Percentiles rank a stretch among this genome's conserved stretches.
Evolutionary conservation across 371 early-diverging fungal species (phyloP).

Genomic region (Haplosporangium sp.): DNA sequence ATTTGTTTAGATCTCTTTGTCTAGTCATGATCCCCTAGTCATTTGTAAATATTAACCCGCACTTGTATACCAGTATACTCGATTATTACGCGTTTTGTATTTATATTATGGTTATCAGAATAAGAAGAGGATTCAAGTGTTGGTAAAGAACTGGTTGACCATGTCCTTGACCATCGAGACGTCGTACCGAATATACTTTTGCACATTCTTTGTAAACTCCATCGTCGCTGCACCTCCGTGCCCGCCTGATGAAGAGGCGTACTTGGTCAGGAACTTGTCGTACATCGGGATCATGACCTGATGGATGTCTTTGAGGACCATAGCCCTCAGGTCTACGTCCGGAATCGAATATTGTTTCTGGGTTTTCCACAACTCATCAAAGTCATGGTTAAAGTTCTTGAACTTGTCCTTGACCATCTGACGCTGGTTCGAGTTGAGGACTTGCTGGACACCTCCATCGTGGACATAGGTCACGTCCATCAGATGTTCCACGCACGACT

Average conservation of each 20-base stretch:
- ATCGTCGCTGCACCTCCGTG: constrained; percentile 15
- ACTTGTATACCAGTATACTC: neutral
- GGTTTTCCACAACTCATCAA: constrained; percentile 79
- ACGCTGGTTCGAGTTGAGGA: constrained; percentile 74
- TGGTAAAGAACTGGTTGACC: constrained; percentile 76
- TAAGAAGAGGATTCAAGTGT: constrained; percentile 5
- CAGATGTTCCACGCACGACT: constrained; percentile 73
- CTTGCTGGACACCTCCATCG: constrained; percentile 70
- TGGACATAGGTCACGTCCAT: constrained; percentile 82
- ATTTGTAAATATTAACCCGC: too few species aligned
- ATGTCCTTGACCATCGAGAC: constrained; percentile 71
- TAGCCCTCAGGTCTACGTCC: constrained; percentile 79
- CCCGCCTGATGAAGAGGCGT: constrained; percentile 21
- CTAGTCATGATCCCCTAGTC: too few species aligned
- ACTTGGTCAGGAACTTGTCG: constrained; percentile 77
- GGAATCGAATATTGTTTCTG: constrained; percentile 85
- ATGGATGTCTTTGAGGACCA: constrained; percentile 79
- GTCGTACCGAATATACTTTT: constrained; percentile 87
- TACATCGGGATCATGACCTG: constrained; percentile 85
- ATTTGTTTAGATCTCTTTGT: too few species aligned
- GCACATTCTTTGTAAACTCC: constrained; percentile 83
- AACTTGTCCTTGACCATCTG: constrained; percentile 85
- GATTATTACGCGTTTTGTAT: neutral
- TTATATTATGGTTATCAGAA: neutral
- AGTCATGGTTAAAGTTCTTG: constrained; percentile 86